Conservation (phyloP, 805 yeast genomes). For the Hanseniaspora pseudoguilliermondii region DNA sequence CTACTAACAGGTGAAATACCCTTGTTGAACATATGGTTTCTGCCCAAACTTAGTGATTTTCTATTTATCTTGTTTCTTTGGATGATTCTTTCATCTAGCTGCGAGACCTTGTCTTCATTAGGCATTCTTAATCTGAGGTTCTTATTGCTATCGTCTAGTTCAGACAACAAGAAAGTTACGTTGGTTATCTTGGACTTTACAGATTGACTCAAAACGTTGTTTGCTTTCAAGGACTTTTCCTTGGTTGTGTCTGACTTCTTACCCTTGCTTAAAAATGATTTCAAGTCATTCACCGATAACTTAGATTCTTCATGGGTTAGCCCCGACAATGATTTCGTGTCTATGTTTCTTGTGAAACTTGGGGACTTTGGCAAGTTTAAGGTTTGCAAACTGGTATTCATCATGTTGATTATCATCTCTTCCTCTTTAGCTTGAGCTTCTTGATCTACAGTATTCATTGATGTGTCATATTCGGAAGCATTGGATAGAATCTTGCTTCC, state of each 20-base stretch:
- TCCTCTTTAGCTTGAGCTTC: constrained; percentile 3
- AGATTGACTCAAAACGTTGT: constrained; percentile 22
- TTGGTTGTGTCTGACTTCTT: neutral
- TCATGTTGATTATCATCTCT: constrained; percentile 3
- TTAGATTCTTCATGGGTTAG: neutral
- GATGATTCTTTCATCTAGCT: constrained; percentile 18
- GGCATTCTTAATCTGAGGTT: constrained; percentile 24
- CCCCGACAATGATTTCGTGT: neutral
- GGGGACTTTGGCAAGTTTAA: constrained; percentile 2
- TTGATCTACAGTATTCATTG: neutral
- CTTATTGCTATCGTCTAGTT: constrained; percentile 21
- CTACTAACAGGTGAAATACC: neutral
- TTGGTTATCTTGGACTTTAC: constrained; percentile 28
- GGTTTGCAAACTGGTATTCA: constrained; percentile 6
- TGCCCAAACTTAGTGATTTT: neutral
- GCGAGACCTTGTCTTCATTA: constrained; percentile 27
- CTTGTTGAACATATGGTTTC: neutral
- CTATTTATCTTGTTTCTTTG: constrained; percentile 8
- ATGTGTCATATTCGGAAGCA: neutral
- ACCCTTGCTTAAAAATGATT: neutral
- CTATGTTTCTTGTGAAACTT: constrained; percentile 5
- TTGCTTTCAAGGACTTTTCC: neutral
- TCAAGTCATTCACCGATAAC: neutral
- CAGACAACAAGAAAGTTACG: constrained; percentile 27
- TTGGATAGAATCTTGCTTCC: constrained; percentile 22